Percentiles rank a stretch among this genome's conserved stretches.
Conservation (phyloP, 2,329 filamentous ascomycete species). For the Colletotrichum cordylinicola region DNA sequence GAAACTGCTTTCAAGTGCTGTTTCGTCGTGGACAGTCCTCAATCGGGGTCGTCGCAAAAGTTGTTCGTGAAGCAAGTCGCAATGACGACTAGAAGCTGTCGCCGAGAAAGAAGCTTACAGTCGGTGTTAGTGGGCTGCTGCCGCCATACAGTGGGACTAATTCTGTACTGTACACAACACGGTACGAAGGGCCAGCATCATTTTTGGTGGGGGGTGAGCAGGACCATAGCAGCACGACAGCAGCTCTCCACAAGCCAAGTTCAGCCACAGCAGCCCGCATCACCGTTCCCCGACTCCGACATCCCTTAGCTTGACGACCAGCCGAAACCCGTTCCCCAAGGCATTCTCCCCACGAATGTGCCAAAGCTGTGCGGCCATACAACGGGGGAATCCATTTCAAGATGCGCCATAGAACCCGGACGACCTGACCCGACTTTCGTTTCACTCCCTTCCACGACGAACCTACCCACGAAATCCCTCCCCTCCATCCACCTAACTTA, state of each 20-base stretch:
- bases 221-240: neutral
- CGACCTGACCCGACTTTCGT: constrained; percentile 9
- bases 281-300: constrained; percentile 7
- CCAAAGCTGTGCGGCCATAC: neutral
- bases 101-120: neutral
- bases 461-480: neutral
- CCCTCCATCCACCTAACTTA: neutral
- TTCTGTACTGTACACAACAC: neutral
- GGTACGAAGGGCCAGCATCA: neutral
- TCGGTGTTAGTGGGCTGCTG: constrained; percentile 3
- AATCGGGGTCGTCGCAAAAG: neutral
- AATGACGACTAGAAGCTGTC: neutral
- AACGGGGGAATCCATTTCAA: constrained; percentile 1
- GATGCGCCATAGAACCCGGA: constrained; percentile 9
- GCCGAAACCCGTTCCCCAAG: neutral
- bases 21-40: neutral
- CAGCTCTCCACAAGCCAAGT: constrained; percentile 18
- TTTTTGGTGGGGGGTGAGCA: constrained; percentile 12
- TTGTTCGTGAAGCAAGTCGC: neutral
- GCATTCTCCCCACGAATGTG: neutral
- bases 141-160: neutral
- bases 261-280: constrained; percentile 18
- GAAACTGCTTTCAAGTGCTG: neutral
- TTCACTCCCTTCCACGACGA: neutral
- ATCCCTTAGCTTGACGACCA: constrained; percentile 9